These are phyloP conservation scores for Fusarium paranaense DNA, from an alignment of 2,329 filamentous ascomycete species.

Conservation along the genomic window DNA sequence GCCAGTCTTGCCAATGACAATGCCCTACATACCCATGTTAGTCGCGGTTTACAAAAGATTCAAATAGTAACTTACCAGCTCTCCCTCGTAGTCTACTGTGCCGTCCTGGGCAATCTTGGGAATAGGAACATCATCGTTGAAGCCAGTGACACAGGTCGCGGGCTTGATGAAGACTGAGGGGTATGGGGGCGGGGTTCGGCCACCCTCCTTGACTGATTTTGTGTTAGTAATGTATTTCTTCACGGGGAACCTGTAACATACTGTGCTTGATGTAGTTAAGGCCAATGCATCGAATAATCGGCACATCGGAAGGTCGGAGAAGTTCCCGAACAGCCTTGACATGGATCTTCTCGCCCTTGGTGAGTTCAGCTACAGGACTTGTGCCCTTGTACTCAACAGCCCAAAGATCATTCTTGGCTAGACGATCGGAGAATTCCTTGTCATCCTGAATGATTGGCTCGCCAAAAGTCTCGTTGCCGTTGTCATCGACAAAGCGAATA, in stretches of 20 bases:
- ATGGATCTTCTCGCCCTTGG: slow-evolving; percentile 43
- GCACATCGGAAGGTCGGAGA: slow-evolving; percentile 47
- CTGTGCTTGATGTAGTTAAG: slow-evolving; percentile 54
- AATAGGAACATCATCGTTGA: slow-evolving; percentile 54
- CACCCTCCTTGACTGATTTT: slow-evolving; percentile 62
- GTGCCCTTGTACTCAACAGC: slow-evolving; percentile 47
- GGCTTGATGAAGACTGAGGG: slow-evolving; percentile 65
- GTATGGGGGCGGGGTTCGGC: slow-evolving; percentile 61
- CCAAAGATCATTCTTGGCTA: slow-evolving; percentile 43
- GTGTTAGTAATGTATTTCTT: not conserved
- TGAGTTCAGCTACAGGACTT: slow-evolving; percentile 39
- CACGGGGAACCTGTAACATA: slow-evolving; percentile 8
- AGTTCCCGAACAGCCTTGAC: slow-evolving; percentile 49
- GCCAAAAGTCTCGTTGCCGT: slow-evolving; percentile 49
- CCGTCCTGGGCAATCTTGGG: slow-evolving; percentile 60
- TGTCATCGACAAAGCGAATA: slow-evolving; percentile 51
- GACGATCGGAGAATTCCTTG: slow-evolving; percentile 40
- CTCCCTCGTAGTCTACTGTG: slow-evolving; percentile 63
- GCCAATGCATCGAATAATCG: slow-evolving; percentile 51
- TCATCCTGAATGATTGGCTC: slow-evolving; percentile 46
- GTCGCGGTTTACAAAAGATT: not conserved
- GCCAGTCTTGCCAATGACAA: slow-evolving; percentile 66
- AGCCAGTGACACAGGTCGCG: slow-evolving; percentile 52
- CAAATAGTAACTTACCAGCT: slow-evolving; percentile 49
- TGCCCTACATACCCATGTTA: slow-evolving; percentile 40